Evolutionary conservation across 768 basidiomycete species (phyloP), one percentile per base, ranked within the genome.

Genomic region (Pleurotus sapidus): DNA sequence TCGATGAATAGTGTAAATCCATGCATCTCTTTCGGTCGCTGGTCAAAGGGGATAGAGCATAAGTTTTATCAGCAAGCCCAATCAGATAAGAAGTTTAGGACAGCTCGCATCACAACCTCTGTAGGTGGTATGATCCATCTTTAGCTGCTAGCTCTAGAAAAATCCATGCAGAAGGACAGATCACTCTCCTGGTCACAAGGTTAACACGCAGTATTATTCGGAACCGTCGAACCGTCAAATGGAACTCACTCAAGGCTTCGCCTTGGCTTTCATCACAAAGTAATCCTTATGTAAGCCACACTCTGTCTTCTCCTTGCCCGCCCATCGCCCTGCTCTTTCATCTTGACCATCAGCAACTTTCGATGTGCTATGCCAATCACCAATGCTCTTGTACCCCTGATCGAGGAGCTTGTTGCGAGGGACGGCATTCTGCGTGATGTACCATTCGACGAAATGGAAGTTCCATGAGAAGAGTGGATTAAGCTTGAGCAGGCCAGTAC

Each of bases 341-440:
- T 92, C 92, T 42, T 89, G 82, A 0, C 83, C 87, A 59, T 86
- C 87, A 63, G 71, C 79, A 12, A 79, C 78, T 70, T 83, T 83
- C n/a, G 70, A 71, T 0, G 97, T 99, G 60, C 93, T 95, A 73
- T 99, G 97, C 91, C 95, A 96, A 72, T 99, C 97, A 3, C 97
- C 97, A 60, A 99, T 86, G 67, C 92, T 94, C 64, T 87, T 89
- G 77, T 98, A 99, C 3, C 97, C 97, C 68, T 93, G 85, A 59
- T 84, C 85, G 40, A 99, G 82, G 4, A 99, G 79, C 59, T 82
- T 84, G 76, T 99, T 98, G 59, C 85, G 84, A 2, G 95, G 95
- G 0, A 98, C 95, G 46, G 83, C 73, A 72, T 98, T 84, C 59
- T 82, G 78, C 43, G 84, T 84, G 60, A 96, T 80, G 70, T 98